Evolutionary conservation across 805 yeast genomes (phyloP).

Genomic region (Ogataea trehaloabstinens): DNA sequence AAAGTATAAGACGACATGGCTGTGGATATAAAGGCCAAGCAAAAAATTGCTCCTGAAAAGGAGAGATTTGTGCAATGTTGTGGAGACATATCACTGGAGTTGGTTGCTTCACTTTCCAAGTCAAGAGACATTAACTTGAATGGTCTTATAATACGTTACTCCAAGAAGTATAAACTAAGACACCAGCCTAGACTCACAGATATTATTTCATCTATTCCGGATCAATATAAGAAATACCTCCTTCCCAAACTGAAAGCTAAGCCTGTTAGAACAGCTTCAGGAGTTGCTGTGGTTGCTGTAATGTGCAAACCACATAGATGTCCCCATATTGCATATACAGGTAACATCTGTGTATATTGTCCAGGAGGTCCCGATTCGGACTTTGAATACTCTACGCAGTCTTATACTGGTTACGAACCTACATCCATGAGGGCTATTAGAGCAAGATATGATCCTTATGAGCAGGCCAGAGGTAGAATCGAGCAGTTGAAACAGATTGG

Average conservation of each 20-base stretch:
- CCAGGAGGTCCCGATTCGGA: slow-evolving; percentile 99
- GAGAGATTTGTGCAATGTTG: slow-evolving; percentile 92
- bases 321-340: slow-evolving; percentile 98
- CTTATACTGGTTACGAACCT: slow-evolving; percentile 98
- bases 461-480: slow-evolving; percentile 95
- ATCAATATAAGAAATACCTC: slow-evolving; percentile 86
- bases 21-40: slow-evolving; percentile 40
- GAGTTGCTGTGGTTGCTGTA: slow-evolving; percentile 98
- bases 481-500: slow-evolving; percentile 95
- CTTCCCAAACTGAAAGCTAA: slow-evolving; percentile 96
- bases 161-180: slow-evolving; percentile 87
- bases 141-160: slow-evolving; percentile 79
- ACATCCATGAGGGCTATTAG: slow-evolving; percentile 99
- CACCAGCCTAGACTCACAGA: slow-evolving; percentile 94
- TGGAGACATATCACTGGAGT: slow-evolving; percentile 84
- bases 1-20: too few species aligned
- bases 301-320: slow-evolving; percentile 99
- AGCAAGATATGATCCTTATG: slow-evolving; percentile 97
- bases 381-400: slow-evolving; percentile 96
- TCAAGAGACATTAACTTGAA: slow-evolving; percentile 83
- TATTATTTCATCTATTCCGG: slow-evolving; percentile 92
- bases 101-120: slow-evolving; percentile 71
- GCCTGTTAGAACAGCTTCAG: slow-evolving; percentile 97
- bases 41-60: slow-evolving; percentile 81
- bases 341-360: slow-evolving; percentile 96